phyloP scores from a whole-genome alignment of 352 stramenopile genomes.

The Pythium biforme region DNA sequence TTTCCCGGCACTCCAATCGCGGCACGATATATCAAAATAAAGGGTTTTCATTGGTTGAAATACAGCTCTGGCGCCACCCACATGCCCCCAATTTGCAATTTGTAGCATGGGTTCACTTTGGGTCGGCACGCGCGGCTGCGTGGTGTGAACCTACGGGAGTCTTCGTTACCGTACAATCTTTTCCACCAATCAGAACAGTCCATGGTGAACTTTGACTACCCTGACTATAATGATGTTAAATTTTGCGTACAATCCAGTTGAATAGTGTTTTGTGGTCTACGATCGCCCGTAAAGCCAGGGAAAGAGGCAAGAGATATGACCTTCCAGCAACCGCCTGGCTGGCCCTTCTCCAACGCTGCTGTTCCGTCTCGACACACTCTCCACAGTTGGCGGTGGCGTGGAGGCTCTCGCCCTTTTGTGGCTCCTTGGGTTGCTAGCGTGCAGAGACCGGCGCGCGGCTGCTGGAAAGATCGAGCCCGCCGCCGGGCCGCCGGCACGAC shows the following conservation, averaged over 20 bases:
- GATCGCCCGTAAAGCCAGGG: background rate
- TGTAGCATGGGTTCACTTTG: slow-evolving; percentile 26
- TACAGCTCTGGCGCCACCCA: slow-evolving; percentile 2
- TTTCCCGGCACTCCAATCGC: slow-evolving; percentile 10
- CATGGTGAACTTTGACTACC: slow-evolving; percentile 1
- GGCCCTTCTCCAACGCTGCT: background rate
- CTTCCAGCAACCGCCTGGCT: background rate
- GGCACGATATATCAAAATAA: background rate
- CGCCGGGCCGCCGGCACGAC: background rate
- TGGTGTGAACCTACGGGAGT: slow-evolving; percentile 12
- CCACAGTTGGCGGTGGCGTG: background rate
- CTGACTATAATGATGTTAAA: background rate
- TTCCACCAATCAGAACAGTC: slow-evolving; percentile 12
- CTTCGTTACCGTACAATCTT: background rate
- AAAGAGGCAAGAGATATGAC: background rate
- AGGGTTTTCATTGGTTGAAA: slow-evolving; percentile 7
- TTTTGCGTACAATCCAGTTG: too few relatives aligned
- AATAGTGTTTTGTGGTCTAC: background rate
- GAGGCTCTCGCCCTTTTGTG: slow-evolving; percentile 10
- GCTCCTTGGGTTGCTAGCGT: slow-evolving; percentile 15
- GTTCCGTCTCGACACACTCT: slow-evolving; percentile 29
- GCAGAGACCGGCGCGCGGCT: slow-evolving; percentile 7
- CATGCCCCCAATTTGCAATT: background rate
- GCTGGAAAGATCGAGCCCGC: slow-evolving; percentile 22
- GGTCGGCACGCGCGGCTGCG: slow-evolving; percentile 6